phyloP scores from a whole-genome alignment of 2,329 filamentous ascomycete species.

The Cordyceps farinosa region DNA sequence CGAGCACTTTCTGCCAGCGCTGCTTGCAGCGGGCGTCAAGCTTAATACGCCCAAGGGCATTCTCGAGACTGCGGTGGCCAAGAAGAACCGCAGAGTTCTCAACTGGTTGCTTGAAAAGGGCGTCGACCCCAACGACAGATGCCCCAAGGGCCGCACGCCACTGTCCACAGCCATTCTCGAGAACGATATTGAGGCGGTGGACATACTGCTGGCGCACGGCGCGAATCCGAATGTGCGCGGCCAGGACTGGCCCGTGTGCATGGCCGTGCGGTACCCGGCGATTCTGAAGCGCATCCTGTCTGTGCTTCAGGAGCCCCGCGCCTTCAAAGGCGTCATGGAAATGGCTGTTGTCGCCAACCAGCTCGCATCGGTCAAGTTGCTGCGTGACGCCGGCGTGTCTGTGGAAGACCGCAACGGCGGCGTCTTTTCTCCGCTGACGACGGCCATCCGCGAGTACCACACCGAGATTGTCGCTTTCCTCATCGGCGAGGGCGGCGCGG shows the following conservation, averaged over 20 bases:
- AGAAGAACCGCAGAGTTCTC: slow-evolving; percentile 59
- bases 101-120: slow-evolving; percentile 58
- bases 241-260: slow-evolving; percentile 67
- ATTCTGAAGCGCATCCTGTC: slow-evolving; percentile 58
- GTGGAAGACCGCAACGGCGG: slow-evolving; percentile 71
- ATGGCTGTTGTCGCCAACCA: slow-evolving; percentile 65
- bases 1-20: slow-evolving; percentile 54
- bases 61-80: slow-evolving; percentile 59
- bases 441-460: slow-evolving; percentile 60
- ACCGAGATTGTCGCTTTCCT: slow-evolving; percentile 60
- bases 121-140: slow-evolving; percentile 58
- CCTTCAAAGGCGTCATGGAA: slow-evolving; percentile 65
- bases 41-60: slow-evolving; percentile 60
- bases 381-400: slow-evolving; percentile 60
- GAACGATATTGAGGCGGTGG: slow-evolving; percentile 55
- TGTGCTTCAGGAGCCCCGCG: slow-evolving; percentile 53
- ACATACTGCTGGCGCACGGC: slow-evolving; percentile 54
- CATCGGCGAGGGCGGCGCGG: slow-evolving; percentile 57
- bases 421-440: slow-evolving; percentile 67
- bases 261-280: slow-evolving; percentile 60
- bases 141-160: slow-evolving; percentile 55
- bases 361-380: slow-evolving; percentile 63
- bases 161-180: slow-evolving; percentile 64
- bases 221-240: slow-evolving; percentile 61
- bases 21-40: slow-evolving; percentile 59